A percentile compares a stretch with the other conserved stretches of the same genome.
Evolutionary conservation across 805 yeast genomes (phyloP).

Genomic region (Hyphopichia homilentoma): DNA sequence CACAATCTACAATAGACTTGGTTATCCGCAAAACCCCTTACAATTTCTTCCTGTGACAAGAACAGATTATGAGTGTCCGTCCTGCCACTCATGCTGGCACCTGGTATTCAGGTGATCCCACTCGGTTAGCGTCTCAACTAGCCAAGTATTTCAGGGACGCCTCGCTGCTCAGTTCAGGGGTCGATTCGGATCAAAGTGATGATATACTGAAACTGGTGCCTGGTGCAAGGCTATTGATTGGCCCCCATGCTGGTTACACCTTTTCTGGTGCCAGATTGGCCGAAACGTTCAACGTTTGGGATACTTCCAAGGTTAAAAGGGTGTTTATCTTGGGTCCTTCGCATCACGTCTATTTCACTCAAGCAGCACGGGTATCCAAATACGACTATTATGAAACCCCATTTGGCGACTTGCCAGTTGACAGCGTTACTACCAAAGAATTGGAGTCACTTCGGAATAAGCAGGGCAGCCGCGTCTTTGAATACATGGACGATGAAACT

Average conservation of each 20-base stretch:
- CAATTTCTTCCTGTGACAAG: too few species aligned
- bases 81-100: conserved; percentile 88
- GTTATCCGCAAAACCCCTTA: too few species aligned
- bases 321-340: conserved; percentile 89
- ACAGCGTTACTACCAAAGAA: conserved; percentile 39
- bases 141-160: conserved; percentile 41
- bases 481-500: conserved; percentile 50
- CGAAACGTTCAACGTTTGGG: conserved; percentile 71
- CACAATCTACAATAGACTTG: too few species aligned
- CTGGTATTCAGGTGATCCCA: conserved; percentile 65
- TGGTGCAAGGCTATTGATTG: conserved; percentile 40
- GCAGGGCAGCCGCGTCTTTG: conserved; percentile 32
- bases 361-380: conserved; percentile 50
- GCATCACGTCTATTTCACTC: conserved; percentile 78
- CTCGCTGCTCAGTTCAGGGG: background rate
- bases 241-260: conserved; percentile 83
- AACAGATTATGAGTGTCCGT: conserved; percentile 37
- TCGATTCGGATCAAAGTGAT: conserved; percentile 14
- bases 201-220: conserved; percentile 41
- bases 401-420: conserved; percentile 70
- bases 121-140: conserved; percentile 47
- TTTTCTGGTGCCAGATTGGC: conserved; percentile 80
- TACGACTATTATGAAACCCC: conserved; percentile 74
- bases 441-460: conserved; percentile 27
- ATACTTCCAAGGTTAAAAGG: conserved; percentile 50